phyloP scores from a whole-genome alignment of 1,139 yeast species.

The Nakaseomyces sp. region DNA sequence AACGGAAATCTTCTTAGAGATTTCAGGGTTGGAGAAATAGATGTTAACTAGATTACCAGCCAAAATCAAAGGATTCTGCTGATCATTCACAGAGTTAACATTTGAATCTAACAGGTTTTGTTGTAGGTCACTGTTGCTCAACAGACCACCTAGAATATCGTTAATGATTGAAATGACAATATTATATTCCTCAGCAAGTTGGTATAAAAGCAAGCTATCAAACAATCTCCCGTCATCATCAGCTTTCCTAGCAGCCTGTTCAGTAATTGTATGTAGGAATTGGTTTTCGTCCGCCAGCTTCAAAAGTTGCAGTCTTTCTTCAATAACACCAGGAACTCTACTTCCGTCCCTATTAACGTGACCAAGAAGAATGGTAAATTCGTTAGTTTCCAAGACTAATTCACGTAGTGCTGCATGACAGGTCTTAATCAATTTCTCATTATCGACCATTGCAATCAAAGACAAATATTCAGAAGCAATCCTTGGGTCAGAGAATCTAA shows the following conservation, averaged over 20 bases:
- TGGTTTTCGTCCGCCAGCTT: slow-evolving; percentile 46
- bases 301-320: slow-evolving; percentile 63
- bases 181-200: slow-evolving; percentile 80
- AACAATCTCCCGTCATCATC: slow-evolving; percentile 86
- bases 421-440: slow-evolving; percentile 42
- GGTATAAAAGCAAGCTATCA: slow-evolving; percentile 80
- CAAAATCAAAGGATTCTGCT: slow-evolving; percentile 40
- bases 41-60: slow-evolving; percentile 50
- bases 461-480: slow-evolving; percentile 85
- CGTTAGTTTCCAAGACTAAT: slow-evolving; percentile 77
- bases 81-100: slow-evolving; percentile 30
- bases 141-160: slow-evolving; percentile 67
- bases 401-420: slow-evolving; percentile 80
- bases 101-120: slow-evolving; percentile 39
- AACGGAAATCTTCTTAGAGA: slow-evolving; percentile 39
- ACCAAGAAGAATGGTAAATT: slow-evolving; percentile 73
- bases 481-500: slow-evolving; percentile 78
- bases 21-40: slow-evolving; percentile 41
- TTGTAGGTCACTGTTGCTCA: slow-evolving; percentile 66
- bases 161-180: slow-evolving; percentile 75
- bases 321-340: slow-evolving; percentile 77
- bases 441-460: slow-evolving; percentile 51
- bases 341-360: slow-evolving; percentile 69
- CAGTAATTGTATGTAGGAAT: slow-evolving; percentile 62
- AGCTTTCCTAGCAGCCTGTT: slow-evolving; percentile 76